Base-by-base conservation (phyloP, 495 filamentous ascomycete species). In the Lichenothelia convexa region DNA sequence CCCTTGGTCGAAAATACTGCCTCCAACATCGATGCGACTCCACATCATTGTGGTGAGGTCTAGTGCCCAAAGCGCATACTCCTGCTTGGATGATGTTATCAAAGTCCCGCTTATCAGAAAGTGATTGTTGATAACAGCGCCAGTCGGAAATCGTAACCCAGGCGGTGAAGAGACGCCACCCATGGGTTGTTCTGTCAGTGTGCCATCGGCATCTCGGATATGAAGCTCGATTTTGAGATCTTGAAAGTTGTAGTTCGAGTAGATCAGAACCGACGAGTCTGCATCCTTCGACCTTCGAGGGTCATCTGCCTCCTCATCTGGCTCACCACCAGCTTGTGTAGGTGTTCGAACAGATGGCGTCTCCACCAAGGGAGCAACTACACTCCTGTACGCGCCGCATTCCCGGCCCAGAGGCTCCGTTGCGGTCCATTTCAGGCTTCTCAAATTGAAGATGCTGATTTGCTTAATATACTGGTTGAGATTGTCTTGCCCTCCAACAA, bases 391-490 rank as follows among this genome's bases (percentile, higher is more conserved):
- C 2, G 91, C 91, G 38, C 89, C 89, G 51, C 89, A 97, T 47
- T 78, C 87, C 54, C 82, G 77, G 20, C 81, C 86, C 11, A 97
- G 60, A 3, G 74, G 60, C 36, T 75, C 75, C 5, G 84, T 93
- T 18, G 78, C 80, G 3, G 83, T 85, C 89, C 89, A 97, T 56
- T 89, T 91, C 39, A 94, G 56, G 50, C 83, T 93, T n/a, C 89
- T 71, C 20, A 97, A 65, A 45, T 97, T 97, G 62, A 95, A 97
- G 4, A 95, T 84, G 49, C 85, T 93, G 47, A 95, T 84, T 57
- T 95, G 82, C 52, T 95, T 87, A 42, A 97, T 95, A 46, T 97
- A 97, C 50, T 93, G 83, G 50, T 95, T 95, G n/a, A 79, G 80
- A 40, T 79, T 86, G 50, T 95, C 87, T 51, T 97, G 89, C 3